Evolutionary conservation across 805 yeast species (phyloP).

Genomic region (Zygotorulaspora sp.): DNA sequence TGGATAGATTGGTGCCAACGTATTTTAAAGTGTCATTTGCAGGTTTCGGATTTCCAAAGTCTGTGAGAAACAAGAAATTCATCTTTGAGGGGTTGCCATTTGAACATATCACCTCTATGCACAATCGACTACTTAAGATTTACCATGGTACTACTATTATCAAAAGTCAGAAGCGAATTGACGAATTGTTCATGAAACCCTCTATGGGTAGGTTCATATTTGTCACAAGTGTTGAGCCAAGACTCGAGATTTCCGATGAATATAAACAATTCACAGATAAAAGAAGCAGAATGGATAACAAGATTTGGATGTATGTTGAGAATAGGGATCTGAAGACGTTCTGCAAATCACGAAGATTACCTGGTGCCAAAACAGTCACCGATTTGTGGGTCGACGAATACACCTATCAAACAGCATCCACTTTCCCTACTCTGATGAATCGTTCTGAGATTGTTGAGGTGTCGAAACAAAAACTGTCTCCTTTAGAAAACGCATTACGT

Average conservation of each 20-base stretch:
- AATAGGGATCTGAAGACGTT: conserved; percentile 69
- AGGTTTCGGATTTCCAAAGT: conserved; percentile 79
- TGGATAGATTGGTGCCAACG: conserved; percentile 71
- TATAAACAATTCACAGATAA: conserved; percentile 47
- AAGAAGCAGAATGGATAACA: conserved; percentile 40
- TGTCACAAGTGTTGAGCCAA: conserved; percentile 67
- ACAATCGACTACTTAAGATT: conserved; percentile 63
- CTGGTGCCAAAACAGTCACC: conserved; percentile 64
- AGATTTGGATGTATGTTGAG: conserved; percentile 69
- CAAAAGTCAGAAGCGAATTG: conserved; percentile 52
- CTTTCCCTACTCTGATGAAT: conserved; percentile 87
- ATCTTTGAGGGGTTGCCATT: conserved; percentile 84
- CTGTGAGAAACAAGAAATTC: conserved; percentile 69
- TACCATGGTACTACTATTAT: conserved; percentile 81
- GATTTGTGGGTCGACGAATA: conserved; percentile 89
- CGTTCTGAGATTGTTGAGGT: conserved; percentile 62
- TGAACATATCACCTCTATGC: conserved; percentile 81
- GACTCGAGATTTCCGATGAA: conserved; percentile 26
- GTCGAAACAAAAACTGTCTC: conserved; percentile 58
- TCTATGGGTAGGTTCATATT: conserved; percentile 71
- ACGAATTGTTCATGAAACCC: conserved; percentile 43
- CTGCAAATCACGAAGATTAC: conserved; percentile 62
- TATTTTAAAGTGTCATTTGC: conserved; percentile 75
- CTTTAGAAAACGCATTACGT: conserved; percentile 75
- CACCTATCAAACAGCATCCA: conserved; percentile 64